phyloP scores from a whole-genome alignment of 2,329 filamentous ascomycete species.

The Metarhizium album region DNA sequence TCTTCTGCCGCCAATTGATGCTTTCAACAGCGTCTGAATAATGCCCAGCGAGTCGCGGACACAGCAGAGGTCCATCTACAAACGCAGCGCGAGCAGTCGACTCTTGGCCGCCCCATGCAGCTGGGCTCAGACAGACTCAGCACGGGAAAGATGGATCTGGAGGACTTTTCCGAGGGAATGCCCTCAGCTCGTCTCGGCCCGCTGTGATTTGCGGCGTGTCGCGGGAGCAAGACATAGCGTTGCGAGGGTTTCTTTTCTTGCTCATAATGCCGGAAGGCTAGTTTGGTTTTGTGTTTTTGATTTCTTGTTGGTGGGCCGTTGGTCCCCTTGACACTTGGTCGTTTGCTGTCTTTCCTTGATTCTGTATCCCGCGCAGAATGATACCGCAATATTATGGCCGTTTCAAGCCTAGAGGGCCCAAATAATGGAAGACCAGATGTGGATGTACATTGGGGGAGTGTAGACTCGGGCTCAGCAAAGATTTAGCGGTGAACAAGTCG shows the following conservation, averaged over 20 bases:
- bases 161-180: background rate
- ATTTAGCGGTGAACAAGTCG: background rate
- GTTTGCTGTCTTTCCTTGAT: slow-evolving; percentile 5
- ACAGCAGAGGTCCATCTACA: no score
- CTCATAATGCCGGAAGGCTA: background rate
- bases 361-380: slow-evolving; percentile 7
- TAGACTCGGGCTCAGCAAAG: background rate
- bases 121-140: background rate
- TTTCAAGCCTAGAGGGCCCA: background rate
- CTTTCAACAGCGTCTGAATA: no score
- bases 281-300: background rate
- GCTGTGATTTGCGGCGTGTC: no score
- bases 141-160: background rate
- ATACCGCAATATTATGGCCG: slow-evolving; percentile 4
- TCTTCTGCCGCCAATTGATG: no score
- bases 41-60: no score
- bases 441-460: background rate
- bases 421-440: background rate
- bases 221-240: slow-evolving; percentile 3
- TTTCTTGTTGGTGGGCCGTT: background rate
- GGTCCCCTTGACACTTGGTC: background rate
- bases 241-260: background rate
- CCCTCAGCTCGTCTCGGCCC: background rate
- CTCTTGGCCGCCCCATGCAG: no score
- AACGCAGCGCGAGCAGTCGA: no score